These are phyloP conservation scores for Amanita brunnescens DNA, from an alignment of 768 basidiomycete genomes.

Conservation along the genomic window DNA sequence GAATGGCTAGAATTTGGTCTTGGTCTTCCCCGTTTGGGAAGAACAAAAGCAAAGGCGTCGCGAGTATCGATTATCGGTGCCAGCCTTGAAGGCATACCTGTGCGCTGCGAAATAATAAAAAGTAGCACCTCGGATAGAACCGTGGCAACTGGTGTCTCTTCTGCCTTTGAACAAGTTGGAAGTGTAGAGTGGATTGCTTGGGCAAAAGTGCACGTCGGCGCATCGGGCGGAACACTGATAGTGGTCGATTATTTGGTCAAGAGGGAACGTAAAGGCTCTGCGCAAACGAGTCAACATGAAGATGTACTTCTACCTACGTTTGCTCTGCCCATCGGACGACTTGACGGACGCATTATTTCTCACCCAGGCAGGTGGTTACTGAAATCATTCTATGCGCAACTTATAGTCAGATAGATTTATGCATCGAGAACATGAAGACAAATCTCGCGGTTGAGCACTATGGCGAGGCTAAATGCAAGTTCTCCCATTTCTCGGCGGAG, in stretches of 20 bases:
- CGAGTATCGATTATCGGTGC: slow-evolving; percentile 37
- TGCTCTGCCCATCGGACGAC: slow-evolving; percentile 52
- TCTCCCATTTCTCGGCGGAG: slow-evolving; percentile 6
- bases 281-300: slow-evolving; percentile 29
- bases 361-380: slow-evolving; percentile 36
- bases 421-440: slow-evolving; percentile 29
- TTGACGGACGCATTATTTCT: slow-evolving; percentile 53
- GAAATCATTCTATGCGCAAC: slow-evolving; percentile 5
- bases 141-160: slow-evolving; percentile 23
- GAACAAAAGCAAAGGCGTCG: slow-evolving; percentile 27
- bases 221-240: slow-evolving; percentile 38
- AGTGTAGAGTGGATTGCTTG: slow-evolving; percentile 56
- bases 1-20: slow-evolving; percentile 76
- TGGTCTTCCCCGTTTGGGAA: slow-evolving; percentile 18
- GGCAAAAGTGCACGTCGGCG: slow-evolving; percentile 52
- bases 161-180: slow-evolving; percentile 44
- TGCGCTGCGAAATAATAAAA: slow-evolving; percentile 46
- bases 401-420: slow-evolving; percentile 26
- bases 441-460: slow-evolving; percentile 1
- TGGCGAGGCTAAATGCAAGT: background rate
- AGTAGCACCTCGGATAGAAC: slow-evolving; percentile 27
- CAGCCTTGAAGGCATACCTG: slow-evolving; percentile 57
- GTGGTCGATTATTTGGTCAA: slow-evolving; percentile 65
- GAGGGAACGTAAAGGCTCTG: slow-evolving; percentile 9
- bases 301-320: slow-evolving; percentile 63